Conservation (phyloP, 129 eudicot genomes). For the Centrapalus pauciflorus region DNA sequence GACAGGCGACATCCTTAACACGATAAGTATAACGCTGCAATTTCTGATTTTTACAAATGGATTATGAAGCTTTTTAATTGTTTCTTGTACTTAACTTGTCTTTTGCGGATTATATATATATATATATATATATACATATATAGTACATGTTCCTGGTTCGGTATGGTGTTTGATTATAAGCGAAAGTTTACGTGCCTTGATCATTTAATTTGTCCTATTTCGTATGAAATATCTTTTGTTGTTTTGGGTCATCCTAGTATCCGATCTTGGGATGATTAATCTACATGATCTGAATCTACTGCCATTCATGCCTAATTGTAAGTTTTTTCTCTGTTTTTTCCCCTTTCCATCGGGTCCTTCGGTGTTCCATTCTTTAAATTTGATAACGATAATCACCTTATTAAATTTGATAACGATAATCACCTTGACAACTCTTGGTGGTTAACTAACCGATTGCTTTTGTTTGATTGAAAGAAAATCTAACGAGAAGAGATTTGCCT, state of each 20-base stretch:
- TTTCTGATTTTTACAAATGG: constrained; percentile 14
- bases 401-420: too few relatives aligned
- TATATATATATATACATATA: constrained; percentile 1
- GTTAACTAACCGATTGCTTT: too few relatives aligned
- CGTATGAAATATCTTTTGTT: neutral
- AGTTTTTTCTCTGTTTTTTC: too few relatives aligned
- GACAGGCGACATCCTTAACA: constrained; percentile 23
- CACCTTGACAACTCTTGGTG: too few relatives aligned
- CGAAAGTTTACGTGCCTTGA: neutral
- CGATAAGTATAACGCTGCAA: constrained; percentile 15
- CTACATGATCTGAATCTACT: neutral
- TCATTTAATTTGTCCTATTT: too few relatives aligned
- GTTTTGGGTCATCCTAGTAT: neutral
- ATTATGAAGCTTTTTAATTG: constrained; percentile 18
- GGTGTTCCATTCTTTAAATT: too few relatives aligned
- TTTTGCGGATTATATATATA: constrained; percentile 14
- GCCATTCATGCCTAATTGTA: too few relatives aligned
- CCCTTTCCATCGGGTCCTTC: too few relatives aligned
- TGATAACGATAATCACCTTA: too few relatives aligned
- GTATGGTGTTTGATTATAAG: constrained; percentile 2
- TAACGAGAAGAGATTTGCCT: too few relatives aligned
- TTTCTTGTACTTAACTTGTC: constrained; percentile 11
- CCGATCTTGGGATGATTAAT: too few relatives aligned
- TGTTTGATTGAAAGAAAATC: too few relatives aligned
- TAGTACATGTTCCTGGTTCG: neutral